Conservation (phyloP, 257 asterid genomes). For the Ilex aquifolium region DNA sequence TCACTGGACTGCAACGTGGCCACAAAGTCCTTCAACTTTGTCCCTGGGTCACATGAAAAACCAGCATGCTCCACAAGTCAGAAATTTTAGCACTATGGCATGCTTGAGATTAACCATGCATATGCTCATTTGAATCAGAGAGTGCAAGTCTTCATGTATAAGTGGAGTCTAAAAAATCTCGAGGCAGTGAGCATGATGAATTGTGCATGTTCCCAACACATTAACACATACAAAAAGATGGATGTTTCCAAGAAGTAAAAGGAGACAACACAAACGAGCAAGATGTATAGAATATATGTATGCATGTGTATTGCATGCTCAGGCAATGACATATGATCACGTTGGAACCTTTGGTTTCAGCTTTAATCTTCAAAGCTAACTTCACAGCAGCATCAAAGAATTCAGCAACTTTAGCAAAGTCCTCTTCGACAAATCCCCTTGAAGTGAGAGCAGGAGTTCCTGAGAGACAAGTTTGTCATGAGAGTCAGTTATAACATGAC, state of each 20-base stretch:
- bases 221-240: too few relatives aligned
- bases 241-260: too few relatives aligned
- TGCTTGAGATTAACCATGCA: background rate
- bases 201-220: too few relatives aligned
- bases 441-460: constrained; percentile 96
- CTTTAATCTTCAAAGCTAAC: background rate
- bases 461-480: constrained; percentile 12
- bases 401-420: constrained; percentile 55
- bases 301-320: too few relatives aligned
- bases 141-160: too few relatives aligned
- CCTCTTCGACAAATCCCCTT: constrained; percentile 79
- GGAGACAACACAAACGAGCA: too few relatives aligned
- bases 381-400: constrained; percentile 17
- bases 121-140: background rate
- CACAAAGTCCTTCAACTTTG: constrained; percentile 82
- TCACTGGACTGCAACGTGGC: constrained; percentile 40
- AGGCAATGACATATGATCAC: background rate
- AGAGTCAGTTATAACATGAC: background rate
- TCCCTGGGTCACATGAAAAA: constrained; percentile 28
- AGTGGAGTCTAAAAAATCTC: too few relatives aligned
- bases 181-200: too few relatives aligned
- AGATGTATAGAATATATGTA: too few relatives aligned
- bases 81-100: background rate
- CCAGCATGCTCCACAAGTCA: background rate
- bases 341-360: background rate